phyloP scores from a whole-genome alignment of 495 filamentous ascomycete species.

The Annulohypoxylon maeteangense region DNA sequence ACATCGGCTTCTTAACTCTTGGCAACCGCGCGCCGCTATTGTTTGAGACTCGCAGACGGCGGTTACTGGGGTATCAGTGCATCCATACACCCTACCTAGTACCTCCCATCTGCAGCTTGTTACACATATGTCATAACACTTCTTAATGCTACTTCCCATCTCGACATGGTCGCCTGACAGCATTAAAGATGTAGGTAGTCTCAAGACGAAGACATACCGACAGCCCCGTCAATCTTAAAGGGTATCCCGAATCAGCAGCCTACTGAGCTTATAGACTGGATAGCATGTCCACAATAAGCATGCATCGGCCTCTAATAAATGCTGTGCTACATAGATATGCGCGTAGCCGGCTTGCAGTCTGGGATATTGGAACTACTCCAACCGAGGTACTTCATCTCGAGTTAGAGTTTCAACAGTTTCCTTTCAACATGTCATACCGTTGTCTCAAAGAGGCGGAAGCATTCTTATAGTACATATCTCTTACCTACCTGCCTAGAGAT shows the following conservation, averaged over 20 bases:
- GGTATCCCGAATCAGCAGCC: too few species aligned
- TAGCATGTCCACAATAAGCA: too few species aligned
- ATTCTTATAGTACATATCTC: too few species aligned
- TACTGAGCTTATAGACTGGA: too few species aligned
- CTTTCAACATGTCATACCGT: too few species aligned
- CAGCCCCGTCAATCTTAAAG: neutral
- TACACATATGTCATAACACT: slow-evolving; percentile 26
- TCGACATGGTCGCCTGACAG: slow-evolving; percentile 28
- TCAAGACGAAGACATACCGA: neutral
- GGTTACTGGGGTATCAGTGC: slow-evolving; percentile 19
- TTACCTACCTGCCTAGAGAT: too few species aligned
- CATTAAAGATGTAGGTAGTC: neutral
- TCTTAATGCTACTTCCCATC: slow-evolving; percentile 26
- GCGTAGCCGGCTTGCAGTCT: neutral
- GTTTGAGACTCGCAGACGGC: slow-evolving; percentile 20
- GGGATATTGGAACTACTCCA: neutral
- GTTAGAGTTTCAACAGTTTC: neutral
- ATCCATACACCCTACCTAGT: neutral
- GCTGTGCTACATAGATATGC: neutral
- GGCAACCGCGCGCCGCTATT: neutral
- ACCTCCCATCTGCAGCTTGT: slow-evolving; percentile 19
- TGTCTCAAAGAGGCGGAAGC: too few species aligned
- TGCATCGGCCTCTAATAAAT: too few species aligned
- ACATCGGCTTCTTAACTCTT: neutral
- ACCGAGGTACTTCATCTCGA: neutral